Conservation (phyloP, 2,329 filamentous ascomycete species). For the Rhynchosporium graminicola region DNA sequence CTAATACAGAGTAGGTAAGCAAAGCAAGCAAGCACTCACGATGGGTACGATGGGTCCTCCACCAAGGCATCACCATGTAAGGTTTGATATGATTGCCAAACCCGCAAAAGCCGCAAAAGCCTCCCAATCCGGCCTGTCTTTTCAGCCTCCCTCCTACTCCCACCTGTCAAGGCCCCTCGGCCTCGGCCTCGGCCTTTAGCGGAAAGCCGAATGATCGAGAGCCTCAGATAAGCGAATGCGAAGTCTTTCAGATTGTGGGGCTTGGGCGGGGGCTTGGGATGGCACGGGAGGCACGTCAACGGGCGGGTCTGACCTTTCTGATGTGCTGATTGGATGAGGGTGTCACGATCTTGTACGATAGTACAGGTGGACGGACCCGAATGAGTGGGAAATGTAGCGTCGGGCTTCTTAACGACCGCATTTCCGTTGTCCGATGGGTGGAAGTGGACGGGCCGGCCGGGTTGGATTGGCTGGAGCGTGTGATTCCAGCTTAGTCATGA, state of each 20-base stretch:
- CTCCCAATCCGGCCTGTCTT: neutral
- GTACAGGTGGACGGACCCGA: neutral
- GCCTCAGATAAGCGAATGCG: neutral
- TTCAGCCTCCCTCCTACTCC: neutral
- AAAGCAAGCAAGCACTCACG: neutral
- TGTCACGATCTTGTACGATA: no score
- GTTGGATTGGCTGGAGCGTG: neutral
- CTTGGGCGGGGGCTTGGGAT: no score
- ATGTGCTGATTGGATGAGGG: neutral
- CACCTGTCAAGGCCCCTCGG: neutral
- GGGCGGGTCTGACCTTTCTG: neutral
- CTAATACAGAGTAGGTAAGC: neutral
- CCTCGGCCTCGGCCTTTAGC: conserved; percentile 9
- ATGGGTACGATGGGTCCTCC: neutral
- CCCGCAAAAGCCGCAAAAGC: neutral
- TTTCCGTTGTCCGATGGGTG: neutral
- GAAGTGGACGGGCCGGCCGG: neutral
- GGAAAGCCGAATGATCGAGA: conserved; percentile 15
- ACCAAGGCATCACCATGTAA: no score
- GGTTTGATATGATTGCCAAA: neutral
- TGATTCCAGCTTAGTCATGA: conserved; percentile 1
- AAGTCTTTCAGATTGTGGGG: neutral
- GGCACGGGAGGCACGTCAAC: neutral
- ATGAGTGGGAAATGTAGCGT: neutral
- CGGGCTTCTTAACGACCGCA: neutral